These are phyloP conservation scores for Thelonectria rubi DNA, from an alignment of 2,329 filamentous ascomycete species.

Conservation along the genomic window DNA sequence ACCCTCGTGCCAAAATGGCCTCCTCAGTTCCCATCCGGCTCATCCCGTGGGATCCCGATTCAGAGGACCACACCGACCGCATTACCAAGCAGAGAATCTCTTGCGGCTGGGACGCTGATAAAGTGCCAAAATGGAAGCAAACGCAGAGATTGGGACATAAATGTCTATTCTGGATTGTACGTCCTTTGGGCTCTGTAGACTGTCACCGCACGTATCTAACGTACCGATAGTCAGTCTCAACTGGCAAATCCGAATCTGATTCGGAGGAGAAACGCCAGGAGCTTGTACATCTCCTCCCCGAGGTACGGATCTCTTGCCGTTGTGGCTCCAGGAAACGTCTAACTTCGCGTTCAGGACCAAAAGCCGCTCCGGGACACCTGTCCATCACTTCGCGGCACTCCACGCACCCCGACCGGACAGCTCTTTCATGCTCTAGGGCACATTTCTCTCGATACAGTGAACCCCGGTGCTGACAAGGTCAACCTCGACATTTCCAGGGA, in stretches of 20 bases:
- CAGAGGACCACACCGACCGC: constrained; percentile 22
- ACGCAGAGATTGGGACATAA: constrained; percentile 32
- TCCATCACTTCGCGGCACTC: constrained; percentile 23
- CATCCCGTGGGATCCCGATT: constrained; percentile 39
- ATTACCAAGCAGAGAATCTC: constrained; percentile 31
- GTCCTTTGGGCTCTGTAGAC: not conserved
- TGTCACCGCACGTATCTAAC: not conserved
- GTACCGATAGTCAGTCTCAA: constrained; percentile 23
- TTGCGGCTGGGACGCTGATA: constrained; percentile 37
- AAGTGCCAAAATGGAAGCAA: constrained; percentile 28
- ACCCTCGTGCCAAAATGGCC: not conserved
- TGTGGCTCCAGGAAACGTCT: not conserved
- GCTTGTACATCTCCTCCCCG: constrained; percentile 30
- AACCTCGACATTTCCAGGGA: constrained; percentile 32
- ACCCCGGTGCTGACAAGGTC: constrained; percentile 26
- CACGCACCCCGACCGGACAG: constrained; percentile 25
- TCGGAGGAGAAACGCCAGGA: constrained; percentile 15
- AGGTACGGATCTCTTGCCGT: constrained; percentile 19
- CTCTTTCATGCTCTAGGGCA: constrained; percentile 37
- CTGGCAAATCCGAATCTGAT: constrained; percentile 11
- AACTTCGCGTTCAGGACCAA: constrained; percentile 22
- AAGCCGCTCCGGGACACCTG: constrained; percentile 30
- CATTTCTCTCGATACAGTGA: constrained; percentile 37
- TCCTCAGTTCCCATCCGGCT: constrained; percentile 24
- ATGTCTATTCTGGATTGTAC: constrained; percentile 42